These are phyloP conservation scores for Colletotrichum chrysophilum DNA, from an alignment of 2,329 filamentous ascomycete species.

Conservation along the genomic window DNA sequence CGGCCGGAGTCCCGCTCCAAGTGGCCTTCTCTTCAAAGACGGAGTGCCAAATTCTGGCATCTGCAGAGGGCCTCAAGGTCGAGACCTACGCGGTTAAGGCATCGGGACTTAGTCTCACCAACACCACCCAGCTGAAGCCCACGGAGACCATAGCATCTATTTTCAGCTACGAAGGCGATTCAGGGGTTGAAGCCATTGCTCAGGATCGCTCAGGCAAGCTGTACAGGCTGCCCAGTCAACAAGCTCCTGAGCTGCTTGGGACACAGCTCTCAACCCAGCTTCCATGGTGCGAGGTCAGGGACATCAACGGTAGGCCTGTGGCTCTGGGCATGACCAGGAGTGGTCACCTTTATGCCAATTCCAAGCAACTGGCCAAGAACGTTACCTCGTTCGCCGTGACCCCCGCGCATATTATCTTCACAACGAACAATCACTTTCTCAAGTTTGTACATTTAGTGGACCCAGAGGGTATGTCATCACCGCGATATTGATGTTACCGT, in stretches of 20 bases:
- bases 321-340: conserved; percentile 73
- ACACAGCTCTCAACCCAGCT: conserved; percentile 39
- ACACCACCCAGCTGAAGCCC: neutral
- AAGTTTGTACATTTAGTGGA: conserved; percentile 88
- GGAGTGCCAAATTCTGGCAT: conserved; percentile 35
- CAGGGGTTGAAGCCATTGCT: conserved; percentile 39
- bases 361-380: conserved; percentile 76
- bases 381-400: conserved; percentile 92
- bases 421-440: conserved; percentile 88
- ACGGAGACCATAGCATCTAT: conserved; percentile 27
- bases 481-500: neutral
- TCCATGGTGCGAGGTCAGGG: conserved; percentile 52
- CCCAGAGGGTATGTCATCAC: conserved; percentile 60
- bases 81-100: neutral
- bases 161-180: conserved; percentile 34
- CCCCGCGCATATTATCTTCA: conserved; percentile 83
- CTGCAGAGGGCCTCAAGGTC: conserved; percentile 25
- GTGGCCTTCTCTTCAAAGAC: conserved; percentile 32
- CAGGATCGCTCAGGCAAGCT: conserved; percentile 54
- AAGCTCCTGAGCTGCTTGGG: neutral
- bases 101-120: neutral
- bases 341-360: conserved; percentile 81
- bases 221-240: conserved; percentile 37
- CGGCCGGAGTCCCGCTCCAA: conserved; percentile 30
- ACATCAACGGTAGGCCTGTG: conserved; percentile 28